Percentiles rank a stretch among this genome's conserved stretches.
Evolutionary conservation across 2,329 filamentous ascomycete genomes (phyloP).

Genomic region (Alternaria sp.): DNA sequence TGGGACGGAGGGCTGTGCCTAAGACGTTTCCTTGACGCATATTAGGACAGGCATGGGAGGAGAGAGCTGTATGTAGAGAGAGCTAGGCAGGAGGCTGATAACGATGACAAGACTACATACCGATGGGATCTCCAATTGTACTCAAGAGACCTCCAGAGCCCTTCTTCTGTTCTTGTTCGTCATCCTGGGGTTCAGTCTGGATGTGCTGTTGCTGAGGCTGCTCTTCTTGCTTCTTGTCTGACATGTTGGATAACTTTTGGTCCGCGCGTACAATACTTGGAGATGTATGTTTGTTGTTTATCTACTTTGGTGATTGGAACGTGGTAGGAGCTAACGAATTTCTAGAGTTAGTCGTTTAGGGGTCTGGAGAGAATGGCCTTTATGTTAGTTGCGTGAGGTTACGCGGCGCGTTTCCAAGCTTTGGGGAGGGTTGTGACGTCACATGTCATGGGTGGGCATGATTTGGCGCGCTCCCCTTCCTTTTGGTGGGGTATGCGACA

Average conservation of each 20-base stretch:
- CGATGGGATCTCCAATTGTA: conserved; percentile 42
- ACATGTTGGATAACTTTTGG: conserved; percentile 11
- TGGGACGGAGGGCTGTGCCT: conserved; percentile 48
- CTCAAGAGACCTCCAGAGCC: conserved; percentile 41
- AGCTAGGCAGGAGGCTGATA: neutral
- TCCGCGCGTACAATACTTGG: neutral
- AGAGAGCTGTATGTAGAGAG: neutral
- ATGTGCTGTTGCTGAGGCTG: conserved; percentile 39
- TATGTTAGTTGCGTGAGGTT: conserved; percentile 9
- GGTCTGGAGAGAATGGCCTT: neutral
- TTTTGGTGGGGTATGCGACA: conserved; percentile 13
- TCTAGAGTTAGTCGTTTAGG: neutral
- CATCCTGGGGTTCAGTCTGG: conserved; percentile 26
- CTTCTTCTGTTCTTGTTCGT: conserved; percentile 30
- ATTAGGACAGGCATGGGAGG: neutral
- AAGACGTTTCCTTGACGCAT: conserved; percentile 45
- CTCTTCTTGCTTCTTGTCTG: conserved; percentile 21
- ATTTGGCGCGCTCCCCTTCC: conserved; percentile 8
- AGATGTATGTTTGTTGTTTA: neutral
- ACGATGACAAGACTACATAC: conserved; percentile 21
- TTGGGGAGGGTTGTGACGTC: conserved; percentile 14
- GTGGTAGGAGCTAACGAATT: neutral
- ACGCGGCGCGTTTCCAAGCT: conserved; percentile 12
- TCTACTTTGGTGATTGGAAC: neutral
- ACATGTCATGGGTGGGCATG: conserved; percentile 3